A percentile compares a stretch with the other conserved stretches of the same genome.
These are phyloP conservation scores for Coniochaeta pulveracea DNA, from an alignment of 2,329 filamentous ascomycete species.

Conservation along the genomic window DNA sequence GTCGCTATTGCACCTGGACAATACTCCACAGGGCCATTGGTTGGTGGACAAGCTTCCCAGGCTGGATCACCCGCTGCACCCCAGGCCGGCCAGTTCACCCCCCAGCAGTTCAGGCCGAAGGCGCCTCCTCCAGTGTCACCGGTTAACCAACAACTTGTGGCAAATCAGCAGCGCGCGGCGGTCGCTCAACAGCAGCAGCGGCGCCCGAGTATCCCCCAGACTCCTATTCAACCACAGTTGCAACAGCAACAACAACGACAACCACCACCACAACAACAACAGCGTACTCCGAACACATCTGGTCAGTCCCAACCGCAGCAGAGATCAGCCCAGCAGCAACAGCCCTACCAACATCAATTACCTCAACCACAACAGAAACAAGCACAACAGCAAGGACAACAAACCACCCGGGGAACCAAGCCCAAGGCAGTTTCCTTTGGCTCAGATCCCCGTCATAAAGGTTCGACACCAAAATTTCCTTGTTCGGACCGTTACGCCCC, in stretches of 20 bases:
- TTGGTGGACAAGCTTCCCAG: too few relatives aligned
- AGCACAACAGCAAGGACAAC: slow-evolving; percentile 4
- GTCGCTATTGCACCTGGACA: too few relatives aligned
- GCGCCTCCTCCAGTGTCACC: slow-evolving; percentile 14
- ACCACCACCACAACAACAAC: too few relatives aligned
- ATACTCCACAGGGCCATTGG: too few relatives aligned
- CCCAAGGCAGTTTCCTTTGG: slow-evolving; percentile 10
- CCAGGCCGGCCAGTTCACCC: slow-evolving; percentile 15
- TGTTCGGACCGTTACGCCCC: slow-evolving; percentile 16
- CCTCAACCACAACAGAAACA: slow-evolving; percentile 4
- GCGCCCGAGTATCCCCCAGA: slow-evolving; percentile 14
- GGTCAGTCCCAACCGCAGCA: too few relatives aligned
- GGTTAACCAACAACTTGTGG: slow-evolving; percentile 10
- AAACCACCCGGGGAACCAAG: slow-evolving; percentile 4
- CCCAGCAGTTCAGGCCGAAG: slow-evolving; percentile 23
- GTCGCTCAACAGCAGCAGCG: slow-evolving; percentile 17
- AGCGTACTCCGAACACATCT: too few relatives aligned
- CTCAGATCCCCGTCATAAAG: slow-evolving; percentile 12
- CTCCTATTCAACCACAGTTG: too few relatives aligned
- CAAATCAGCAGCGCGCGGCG: slow-evolving; percentile 3
- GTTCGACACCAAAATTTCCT: slow-evolving; percentile 9
- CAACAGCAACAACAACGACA: too few relatives aligned
- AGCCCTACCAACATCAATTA: slow-evolving; percentile 3
- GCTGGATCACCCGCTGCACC: too few relatives aligned
- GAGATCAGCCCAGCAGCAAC: too few relatives aligned